Evolutionary conservation across 768 basidiomycete genomes (phyloP).

Genomic region (Heimioporus sp.): DNA sequence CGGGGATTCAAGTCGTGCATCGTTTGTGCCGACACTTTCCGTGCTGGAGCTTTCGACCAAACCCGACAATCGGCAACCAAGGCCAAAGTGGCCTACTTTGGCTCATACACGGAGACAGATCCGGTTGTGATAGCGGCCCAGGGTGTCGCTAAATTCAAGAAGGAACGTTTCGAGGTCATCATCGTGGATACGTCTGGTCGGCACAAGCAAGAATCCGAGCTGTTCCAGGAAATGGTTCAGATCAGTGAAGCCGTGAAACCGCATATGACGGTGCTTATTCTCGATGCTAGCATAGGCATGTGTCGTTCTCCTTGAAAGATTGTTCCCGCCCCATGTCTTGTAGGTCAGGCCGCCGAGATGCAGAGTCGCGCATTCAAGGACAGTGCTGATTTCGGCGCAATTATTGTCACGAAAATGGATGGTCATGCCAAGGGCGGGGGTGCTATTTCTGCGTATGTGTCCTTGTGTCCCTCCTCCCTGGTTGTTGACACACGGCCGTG

Average conservation of each 20-base stretch:
- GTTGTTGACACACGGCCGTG: constrained; percentile 9
- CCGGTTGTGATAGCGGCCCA: constrained; percentile 93
- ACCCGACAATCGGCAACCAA: constrained; percentile 98
- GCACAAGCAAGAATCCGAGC: constrained; percentile 94
- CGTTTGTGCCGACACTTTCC: constrained; percentile 98
- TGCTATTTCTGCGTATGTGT: constrained; percentile 93
- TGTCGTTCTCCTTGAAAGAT: neutral
- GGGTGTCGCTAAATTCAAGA: constrained; percentile 96
- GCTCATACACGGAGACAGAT: constrained; percentile 98
- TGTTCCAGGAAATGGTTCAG: constrained; percentile 98
- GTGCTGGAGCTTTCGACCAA: constrained; percentile 99
- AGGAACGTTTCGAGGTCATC: constrained; percentile 97
- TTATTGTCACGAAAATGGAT: constrained; percentile 99
- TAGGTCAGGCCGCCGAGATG: constrained; percentile 96
- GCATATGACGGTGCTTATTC: constrained; percentile 91
- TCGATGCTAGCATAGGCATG: constrained; percentile 94
- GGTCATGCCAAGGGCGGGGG: constrained; percentile 99
- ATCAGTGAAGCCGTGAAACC: constrained; percentile 93
- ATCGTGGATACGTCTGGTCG: constrained; percentile 98
- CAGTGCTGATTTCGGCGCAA: constrained; percentile 95
- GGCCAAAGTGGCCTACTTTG: constrained; percentile 98
- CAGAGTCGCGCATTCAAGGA: constrained; percentile 98
- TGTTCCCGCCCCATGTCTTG: neutral
- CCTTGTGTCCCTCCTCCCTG: neutral
- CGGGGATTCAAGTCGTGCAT: constrained; percentile 96